Base-by-base conservation (phyloP, 106 monocot species). In the Dactylorhiza incarnata region DNA sequence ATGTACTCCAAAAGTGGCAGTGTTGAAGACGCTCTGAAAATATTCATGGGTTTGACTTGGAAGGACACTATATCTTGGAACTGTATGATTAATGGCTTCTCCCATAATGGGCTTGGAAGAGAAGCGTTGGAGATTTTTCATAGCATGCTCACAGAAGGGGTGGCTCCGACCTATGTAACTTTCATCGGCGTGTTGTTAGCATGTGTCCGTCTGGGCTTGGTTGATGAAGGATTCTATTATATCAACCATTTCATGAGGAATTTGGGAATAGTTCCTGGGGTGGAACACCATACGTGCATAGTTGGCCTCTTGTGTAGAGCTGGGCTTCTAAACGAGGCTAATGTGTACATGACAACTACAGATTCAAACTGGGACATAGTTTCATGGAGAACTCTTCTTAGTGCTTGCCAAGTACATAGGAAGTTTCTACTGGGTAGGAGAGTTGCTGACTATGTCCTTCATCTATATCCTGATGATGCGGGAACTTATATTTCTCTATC, bases 231-330 rank as follows among this genome's bases (percentile, higher is more conserved):
- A 4, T 80, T 83, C 81, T 69, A 81, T 73, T 87, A 92, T 74
- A 13, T 92, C 74, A 77, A 83, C 71, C 66, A 59, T 68, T 74
- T 77, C 16, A 86, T 87, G 87, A 83, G 54, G 20, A 53, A 80
- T 23, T 23, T 79, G 15, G 87, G 89, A 49, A 78, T 87, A 72
- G 17, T 0, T 49, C 92, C 92, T 45, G 83, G 85, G 2, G 48
- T 87, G 49, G 89, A 92, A 70, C 92, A 92, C 75, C 83, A 89
- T 74, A 92, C 92, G 47, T 89, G 92, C 66, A 85, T 92, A 3
- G 80, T 92, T n/a, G 80, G 87, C 55, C 69, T 85, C 25, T 67
- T 92, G n/a, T 87, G 85, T 53, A 81, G 85, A 78, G 81, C 82
- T 43, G 85, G 92, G 19, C 54, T 71, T 45, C 49, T 87, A 14